Percentiles rank a stretch among this genome's conserved stretches.
Evolutionary conservation across 2,329 filamentous ascomycete species (phyloP).

Genomic region (Arthrobotrys megalospora): DNA sequence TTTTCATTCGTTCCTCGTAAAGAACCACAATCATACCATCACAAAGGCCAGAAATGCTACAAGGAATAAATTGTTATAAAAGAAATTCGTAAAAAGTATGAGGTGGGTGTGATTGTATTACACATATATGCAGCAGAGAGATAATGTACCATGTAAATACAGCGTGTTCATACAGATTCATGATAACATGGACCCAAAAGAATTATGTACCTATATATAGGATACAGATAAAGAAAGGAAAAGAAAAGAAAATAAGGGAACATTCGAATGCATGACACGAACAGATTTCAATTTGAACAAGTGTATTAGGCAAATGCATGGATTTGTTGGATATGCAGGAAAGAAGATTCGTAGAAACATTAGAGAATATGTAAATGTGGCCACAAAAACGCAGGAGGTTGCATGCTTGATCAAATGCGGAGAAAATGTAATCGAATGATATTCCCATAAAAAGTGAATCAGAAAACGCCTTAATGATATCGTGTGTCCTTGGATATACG

Average conservation of each 20-base stretch:
- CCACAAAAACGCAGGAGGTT: conserved; percentile 9
- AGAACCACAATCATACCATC: not conserved
- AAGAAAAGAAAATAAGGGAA: conserved; percentile 4
- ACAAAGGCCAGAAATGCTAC: not conserved
- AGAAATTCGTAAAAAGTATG: not conserved
- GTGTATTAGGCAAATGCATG: conserved; percentile 24
- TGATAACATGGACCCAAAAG: not conserved
- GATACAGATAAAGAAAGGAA: not conserved
- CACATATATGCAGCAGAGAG: conserved; percentile 24
- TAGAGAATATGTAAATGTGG: conserved; percentile 10
- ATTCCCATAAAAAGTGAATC: not conserved
- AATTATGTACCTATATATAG: conserved; percentile 10
- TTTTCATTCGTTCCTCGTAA: not conserved
- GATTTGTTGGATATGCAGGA: conserved; percentile 16
- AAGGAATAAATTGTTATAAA: not conserved
- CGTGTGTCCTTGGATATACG: conserved; percentile 9
- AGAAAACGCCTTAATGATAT: conserved; percentile 18
- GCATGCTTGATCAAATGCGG: conserved; percentile 7
- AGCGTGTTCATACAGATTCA: conserved; percentile 24
- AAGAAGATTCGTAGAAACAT: conserved; percentile 1
- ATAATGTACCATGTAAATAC: conserved; percentile 30
- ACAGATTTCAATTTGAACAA: conserved; percentile 17
- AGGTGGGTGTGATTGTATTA: conserved; percentile 16
- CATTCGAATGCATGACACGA: conserved; percentile 25
- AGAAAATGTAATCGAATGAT: conserved; percentile 4